Evolutionary conservation across 2,329 filamentous ascomycete genomes (phyloP), one percentile per base, ranked within the genome.

Genomic region (Neocatenulostroma microsporum): DNA sequence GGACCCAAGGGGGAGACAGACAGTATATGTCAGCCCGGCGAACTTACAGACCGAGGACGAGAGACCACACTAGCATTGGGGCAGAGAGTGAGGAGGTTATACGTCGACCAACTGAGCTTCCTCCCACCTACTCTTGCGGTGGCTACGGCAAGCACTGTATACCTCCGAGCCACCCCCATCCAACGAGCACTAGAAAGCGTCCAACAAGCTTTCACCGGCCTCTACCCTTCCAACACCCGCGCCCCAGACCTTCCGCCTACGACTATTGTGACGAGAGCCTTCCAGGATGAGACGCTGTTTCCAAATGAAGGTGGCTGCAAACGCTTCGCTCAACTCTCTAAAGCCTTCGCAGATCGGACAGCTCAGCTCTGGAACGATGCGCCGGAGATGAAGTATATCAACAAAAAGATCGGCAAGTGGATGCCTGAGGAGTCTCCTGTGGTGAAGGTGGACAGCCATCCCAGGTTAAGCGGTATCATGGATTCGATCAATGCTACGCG

Each of bases 401-500:
- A 82, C 51, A 80, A 74, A 41, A 64, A 84, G 41, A 78, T 88
- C 36, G 78, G 82, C 23, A 86, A 83, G 58, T 94, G 82, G 77
- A 94, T 96, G 84, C 85, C 86, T 0, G 70, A 77, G 6, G 70
- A 72, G 30, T 57, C 58, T 20, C 73, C 73, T 8, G 70, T 72
- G 25, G 79, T 95, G 7, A 84, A 82, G 17, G 84, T 96, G 7
- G 87, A 95, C 60, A 80, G 80, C 1, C 80, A 81, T 41, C 91
- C 91, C 1, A 73, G 88, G 29, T 69, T 96, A 10, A 87, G 80
- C 5, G 91, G 91, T 36, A 82, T 98, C 52, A 86, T 94, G 82
- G 91, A 98, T 63, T 91, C 85, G 0, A 74, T 96, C 54, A 96
- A 95, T 57, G 78, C 85, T 6, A 94, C 86, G 0, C 69, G 83